Evolutionary conservation across 768 basidiomycete genomes (phyloP), one percentile per base, ranked within the genome.

Genomic region (Russula foetens): DNA sequence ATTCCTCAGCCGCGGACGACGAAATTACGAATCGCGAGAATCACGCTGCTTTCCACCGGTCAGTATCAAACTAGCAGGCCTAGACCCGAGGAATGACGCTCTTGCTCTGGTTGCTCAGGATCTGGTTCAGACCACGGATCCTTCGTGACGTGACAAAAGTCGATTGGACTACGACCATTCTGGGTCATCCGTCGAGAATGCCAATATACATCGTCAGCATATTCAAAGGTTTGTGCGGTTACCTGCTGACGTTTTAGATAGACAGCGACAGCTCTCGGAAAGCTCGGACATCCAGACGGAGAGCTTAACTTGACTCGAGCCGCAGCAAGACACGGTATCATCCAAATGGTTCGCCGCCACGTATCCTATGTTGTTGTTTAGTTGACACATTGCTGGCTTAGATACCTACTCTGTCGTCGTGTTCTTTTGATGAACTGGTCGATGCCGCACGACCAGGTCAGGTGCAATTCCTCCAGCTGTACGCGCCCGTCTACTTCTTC

Each of bases 381-480:
- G 12, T 17, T 38, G 33, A 59, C 17, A 21, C 39, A 43, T 21
- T 12, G 6, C 24, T 35, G 21, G 9, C 26, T 17, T 52, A 95
- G 95, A 96, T 98, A 55, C 93, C 95, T 2, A 98, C 97, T 0
- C 77, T 98, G 23, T 92, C 96, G 0, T 94, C 91, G 0, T 98
- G 94, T 72, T 90, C 92, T 0, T 97, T 98, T 71, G 94, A 98
- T 70, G 93, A 98, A 71, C 83, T 98, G 52, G 79, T 97, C n/a
- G 88, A 96, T 69, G 89, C 84, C 0, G 88, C 92, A 14, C 74
- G 79, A 44, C 86, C 87, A 4, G 84, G 80, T 1, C 95, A 98
- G 73, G 76, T 82, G 4, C 89, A 90, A 69, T 94, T 94, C 72
- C 72, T 97, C 53, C 96, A 98, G 71, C 74, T 98, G 78, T 91